Evolutionary conservation across 2,329 filamentous ascomycete genomes (phyloP).

Genomic region (Rhynchosporium agropyri): DNA sequence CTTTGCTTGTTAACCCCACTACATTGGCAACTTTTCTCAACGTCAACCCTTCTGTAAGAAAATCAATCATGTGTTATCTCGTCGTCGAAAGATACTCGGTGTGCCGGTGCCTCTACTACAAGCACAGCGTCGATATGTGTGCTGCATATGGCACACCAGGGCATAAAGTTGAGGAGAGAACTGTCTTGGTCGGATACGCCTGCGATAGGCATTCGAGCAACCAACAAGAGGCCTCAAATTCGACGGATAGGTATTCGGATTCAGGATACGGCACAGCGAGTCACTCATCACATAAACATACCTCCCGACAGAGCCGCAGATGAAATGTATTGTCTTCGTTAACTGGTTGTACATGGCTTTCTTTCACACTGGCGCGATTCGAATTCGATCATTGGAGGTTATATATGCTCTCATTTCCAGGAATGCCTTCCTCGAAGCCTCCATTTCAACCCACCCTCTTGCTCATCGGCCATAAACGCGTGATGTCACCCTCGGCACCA

Average conservation of each 20-base stretch:
- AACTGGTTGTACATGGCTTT: constrained; percentile 42
- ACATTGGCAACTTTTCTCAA: constrained; percentile 22
- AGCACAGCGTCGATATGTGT: constrained; percentile 70
- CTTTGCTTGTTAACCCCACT: constrained; percentile 23
- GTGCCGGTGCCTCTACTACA: constrained; percentile 70
- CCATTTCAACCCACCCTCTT: constrained; percentile 42
- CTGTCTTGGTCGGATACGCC: constrained; percentile 69
- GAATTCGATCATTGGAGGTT: constrained; percentile 40
- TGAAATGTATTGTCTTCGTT: constrained; percentile 44
- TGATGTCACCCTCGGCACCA: constrained; percentile 36
- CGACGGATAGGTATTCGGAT: constrained; percentile 39
- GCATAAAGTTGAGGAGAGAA: constrained; percentile 66
- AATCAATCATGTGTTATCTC: constrained; percentile 66
- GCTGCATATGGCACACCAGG: constrained; percentile 62
- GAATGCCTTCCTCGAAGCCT: constrained; percentile 37
- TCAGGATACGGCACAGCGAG: constrained; percentile 42
- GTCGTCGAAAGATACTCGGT: constrained; percentile 70
- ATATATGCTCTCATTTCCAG: constrained; percentile 42
- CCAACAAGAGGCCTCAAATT: constrained; percentile 30
- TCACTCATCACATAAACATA: constrained; percentile 37
- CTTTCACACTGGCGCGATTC: constrained; percentile 39
- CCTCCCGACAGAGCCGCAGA: constrained; percentile 37
- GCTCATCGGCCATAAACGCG: constrained; percentile 39
- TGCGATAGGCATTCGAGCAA: constrained; percentile 54
- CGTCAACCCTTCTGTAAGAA: constrained; percentile 23